Base-by-base conservation (phyloP, 495 filamentous ascomycete genomes). In the Penicillium argentinense region DNA sequence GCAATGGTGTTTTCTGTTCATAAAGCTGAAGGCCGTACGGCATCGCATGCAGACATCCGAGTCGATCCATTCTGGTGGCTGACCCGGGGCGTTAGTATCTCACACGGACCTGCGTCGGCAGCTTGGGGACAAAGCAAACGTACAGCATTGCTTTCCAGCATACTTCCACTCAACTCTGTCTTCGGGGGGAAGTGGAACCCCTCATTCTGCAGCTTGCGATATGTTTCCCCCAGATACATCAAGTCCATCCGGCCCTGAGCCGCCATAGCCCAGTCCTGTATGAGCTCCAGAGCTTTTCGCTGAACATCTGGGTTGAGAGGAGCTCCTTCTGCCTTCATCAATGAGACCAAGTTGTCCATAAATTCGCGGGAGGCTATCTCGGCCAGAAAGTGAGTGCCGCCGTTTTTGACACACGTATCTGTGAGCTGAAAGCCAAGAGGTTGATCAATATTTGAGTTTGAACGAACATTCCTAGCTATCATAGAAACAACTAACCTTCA, bases 41-140 rank as follows among this genome's bases (percentile, higher is more conserved):
- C 93, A 98, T 63, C 93, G 83, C 93, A 98, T 97, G 60, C 93
- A 98, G 18, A 98, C 93, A 56, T 98, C 93, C 1, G 92, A 96
- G 66, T 98, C 95, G 23, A 85, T 85, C 93, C 93, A 98, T 65
- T 97, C 93, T 3, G 93, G 93, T 3, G 93, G 93, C 91, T 96
- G 53, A 32, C 41, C 26, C 51, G 46, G 47, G 47, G 4, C 59
- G n/a, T 59, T 38, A 37, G 39, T 12, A 12, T 36, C 14, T 16
- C n/a, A n/a, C n/a, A n/a, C 34, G 30, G n/a, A 39, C 13, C 4
- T 32, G 2, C 11, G 16, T 11, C 9, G 4, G 0, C 13, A 38
- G 14, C 3, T 9, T 36, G 17, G 6, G 19, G 9, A 24, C 5
- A 30, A 26, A 17, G 19, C 9, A 17, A 18, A 47, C 89, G 66